Percentiles rank a stretch among this genome's conserved stretches.
phyloP scores from a whole-genome alignment of 2,329 filamentous ascomycete genomes.

The Amauroascus niger region DNA sequence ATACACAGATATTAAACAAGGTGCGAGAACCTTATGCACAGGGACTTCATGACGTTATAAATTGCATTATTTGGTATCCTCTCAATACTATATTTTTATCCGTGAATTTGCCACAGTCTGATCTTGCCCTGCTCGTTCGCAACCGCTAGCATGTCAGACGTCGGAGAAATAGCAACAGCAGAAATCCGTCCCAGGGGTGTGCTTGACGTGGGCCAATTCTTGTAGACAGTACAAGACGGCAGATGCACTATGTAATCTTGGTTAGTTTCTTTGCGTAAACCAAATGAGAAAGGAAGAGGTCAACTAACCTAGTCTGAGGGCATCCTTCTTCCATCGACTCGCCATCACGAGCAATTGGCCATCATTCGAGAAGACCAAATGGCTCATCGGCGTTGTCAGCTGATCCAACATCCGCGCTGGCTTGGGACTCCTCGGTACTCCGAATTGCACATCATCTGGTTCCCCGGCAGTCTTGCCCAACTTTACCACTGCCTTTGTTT shows the following conservation, averaged over 20 bases:
- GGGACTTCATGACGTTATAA: neutral
- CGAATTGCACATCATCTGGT: conserved; percentile 27
- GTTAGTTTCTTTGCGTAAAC: conserved; percentile 8
- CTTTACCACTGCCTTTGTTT: conserved; percentile 23
- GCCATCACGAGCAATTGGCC: conserved; percentile 82
- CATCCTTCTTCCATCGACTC: conserved; percentile 79
- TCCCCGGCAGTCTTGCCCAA: conserved; percentile 14
- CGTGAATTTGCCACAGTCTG: conserved; percentile 77
- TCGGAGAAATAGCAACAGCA: conserved; percentile 56
- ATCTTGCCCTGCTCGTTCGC: conserved; percentile 85
- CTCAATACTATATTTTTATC: conserved; percentile 36
- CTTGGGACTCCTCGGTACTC: conserved; percentile 57
- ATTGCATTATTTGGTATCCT: neutral
- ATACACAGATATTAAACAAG: no score
- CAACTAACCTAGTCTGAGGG: conserved; percentile 54
- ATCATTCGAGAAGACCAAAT: conserved; percentile 73
- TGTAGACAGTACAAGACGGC: conserved; percentile 85
- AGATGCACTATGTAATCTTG: conserved; percentile 56
- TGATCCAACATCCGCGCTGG: conserved; percentile 71
- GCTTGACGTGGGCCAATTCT: conserved; percentile 89
- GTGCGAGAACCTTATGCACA: no score
- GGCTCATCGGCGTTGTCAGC: conserved; percentile 73
- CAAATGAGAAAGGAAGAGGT: neutral
- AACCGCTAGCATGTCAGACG: conserved; percentile 65
- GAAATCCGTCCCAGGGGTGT: conserved; percentile 82